Conservation (phyloP, 495 filamentous ascomycete genomes). For the Aspergillus egyptiacus region DNA sequence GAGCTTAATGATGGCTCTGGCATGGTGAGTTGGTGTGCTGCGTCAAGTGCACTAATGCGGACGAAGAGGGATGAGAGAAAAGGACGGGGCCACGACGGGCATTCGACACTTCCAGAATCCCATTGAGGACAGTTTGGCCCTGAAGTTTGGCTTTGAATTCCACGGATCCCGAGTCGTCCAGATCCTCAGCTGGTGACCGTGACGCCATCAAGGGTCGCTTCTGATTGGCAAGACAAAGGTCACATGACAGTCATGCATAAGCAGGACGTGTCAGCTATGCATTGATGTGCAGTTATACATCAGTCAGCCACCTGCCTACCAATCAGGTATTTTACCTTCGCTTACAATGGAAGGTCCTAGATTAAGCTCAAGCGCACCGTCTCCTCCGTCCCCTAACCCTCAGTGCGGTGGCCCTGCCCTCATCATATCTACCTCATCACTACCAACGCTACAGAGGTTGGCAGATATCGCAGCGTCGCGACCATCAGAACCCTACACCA, state of each 20-base stretch:
- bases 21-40: constrained; percentile 1
- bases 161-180: too few relatives aligned
- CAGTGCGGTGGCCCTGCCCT: too few relatives aligned
- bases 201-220: neutral
- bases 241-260: too few relatives aligned
- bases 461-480: constrained; percentile 20
- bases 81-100: constrained; percentile 9
- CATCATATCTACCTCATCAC: too few relatives aligned
- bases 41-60: too few relatives aligned
- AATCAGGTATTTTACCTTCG: too few relatives aligned
- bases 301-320: too few relatives aligned
- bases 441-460: constrained; percentile 15
- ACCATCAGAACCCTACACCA: constrained; percentile 33
- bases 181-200: too few relatives aligned
- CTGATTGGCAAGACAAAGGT: neutral
- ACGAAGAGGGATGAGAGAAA: neutral
- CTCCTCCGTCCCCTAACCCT: constrained; percentile 18
- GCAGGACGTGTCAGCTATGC: too few relatives aligned
- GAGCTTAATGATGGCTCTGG: neutral
- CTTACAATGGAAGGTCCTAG: too few relatives aligned
- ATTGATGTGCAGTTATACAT: too few relatives aligned
- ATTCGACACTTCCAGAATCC: neutral
- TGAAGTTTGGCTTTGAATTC: neutral
- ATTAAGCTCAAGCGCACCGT: constrained; percentile 34
- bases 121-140: neutral